Base-by-base conservation (phyloP, 345 rosid species). In the Aethionema arabicum region DNA sequence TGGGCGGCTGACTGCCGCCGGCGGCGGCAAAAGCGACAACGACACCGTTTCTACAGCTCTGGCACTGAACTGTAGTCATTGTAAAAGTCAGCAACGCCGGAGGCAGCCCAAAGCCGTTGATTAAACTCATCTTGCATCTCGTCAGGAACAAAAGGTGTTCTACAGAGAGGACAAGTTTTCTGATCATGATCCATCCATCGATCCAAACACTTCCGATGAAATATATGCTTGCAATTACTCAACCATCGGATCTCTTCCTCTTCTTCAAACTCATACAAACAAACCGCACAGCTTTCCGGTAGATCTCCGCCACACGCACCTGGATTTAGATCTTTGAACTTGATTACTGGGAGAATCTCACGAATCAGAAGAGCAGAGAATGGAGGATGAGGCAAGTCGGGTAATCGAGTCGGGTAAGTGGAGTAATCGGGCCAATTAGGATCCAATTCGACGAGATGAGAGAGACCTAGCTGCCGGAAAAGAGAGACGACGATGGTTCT, bases 171-270 rank as follows among this genome's bases (percentile, higher is more conserved):
- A 51, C 95, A 86, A 2, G 85, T 86, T 53, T 71, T 64, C 76
- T 81, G 80, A 48, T 80, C 86, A 3, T 79, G 83, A 67, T 84
- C 86, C 79, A 86, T 80, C 95, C 95, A 86, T 53, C 84, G 85
- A 83, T 84, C 90, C 62, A 86, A 45, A 63, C 95, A 86, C 9
- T 65, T 67, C 71, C 83, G 43, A 74, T 86, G 95, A 36, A 83
- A 86, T 50, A 86, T 69, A 77, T 86, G 95, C 68, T 71, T 69
- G 48, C 90, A 86, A 71, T 76, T 79, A 67, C 78, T 77, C 73
- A 83, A 33, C 83, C 81, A 74, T 75, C 87, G 67, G 79, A 83
- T 76, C 78, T 83, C 93, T 11, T 78, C 86, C 55, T 58, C 79
- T 3, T 67, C 78, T 59, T 79, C 82, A 40, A 86, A 82, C 67